A percentile compares a stretch with the other conserved stretches of the same genome.
Conservation (phyloP, 1,139 yeast genomes). For the Diutina sp. region DNA sequence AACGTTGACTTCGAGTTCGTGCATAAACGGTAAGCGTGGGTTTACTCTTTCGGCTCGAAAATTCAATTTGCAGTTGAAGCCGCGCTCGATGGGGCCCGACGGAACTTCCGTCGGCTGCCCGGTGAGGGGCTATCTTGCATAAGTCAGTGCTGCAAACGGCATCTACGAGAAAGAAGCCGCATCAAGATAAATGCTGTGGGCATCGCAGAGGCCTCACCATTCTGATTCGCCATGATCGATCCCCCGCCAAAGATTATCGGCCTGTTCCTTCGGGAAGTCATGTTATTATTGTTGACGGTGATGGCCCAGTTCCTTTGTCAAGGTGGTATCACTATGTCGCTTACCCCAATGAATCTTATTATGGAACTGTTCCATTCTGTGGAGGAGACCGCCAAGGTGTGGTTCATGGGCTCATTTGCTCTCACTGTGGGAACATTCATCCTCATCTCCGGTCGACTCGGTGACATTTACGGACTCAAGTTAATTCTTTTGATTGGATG, state of each 20-base stretch:
- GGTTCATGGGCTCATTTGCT: constrained; percentile 50
- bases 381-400: constrained; percentile 16
- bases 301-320: constrained; percentile 24
- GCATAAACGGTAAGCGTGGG: background rate
- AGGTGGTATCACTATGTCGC: constrained; percentile 26
- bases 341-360: constrained; percentile 26
- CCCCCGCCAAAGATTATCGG: background rate
- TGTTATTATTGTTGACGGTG: background rate
- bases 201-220: background rate
- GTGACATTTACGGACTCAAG: constrained; percentile 42
- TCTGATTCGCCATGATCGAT: background rate
- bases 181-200: background rate
- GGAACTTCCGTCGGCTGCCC: background rate
- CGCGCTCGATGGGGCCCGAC: background rate
- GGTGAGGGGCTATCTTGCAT: background rate
- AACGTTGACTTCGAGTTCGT: too few species aligned
- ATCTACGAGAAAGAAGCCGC: background rate
- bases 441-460: constrained; percentile 36
- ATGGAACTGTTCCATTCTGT: constrained; percentile 14
- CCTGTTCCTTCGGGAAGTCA: background rate
- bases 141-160: background rate
- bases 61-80: background rate
- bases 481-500: constrained; percentile 29
- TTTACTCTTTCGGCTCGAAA: background rate
- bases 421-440: constrained; percentile 44